Evolutionary conservation across 768 basidiomycete species (phyloP), one percentile per base, ranked within the genome.

Genomic region (Ephemerocybe angulata): DNA sequence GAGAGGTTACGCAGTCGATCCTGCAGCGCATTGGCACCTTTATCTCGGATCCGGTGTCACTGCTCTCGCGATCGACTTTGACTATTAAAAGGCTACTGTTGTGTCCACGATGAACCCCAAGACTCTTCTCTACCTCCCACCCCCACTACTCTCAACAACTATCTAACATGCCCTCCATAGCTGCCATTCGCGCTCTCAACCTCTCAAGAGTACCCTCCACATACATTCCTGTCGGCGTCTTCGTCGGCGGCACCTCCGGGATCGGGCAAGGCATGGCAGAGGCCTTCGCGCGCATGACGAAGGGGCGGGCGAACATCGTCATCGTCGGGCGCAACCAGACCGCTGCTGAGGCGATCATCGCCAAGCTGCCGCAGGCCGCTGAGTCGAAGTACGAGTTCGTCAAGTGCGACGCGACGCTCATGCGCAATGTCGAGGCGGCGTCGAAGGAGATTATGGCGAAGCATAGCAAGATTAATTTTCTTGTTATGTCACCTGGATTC

Each of bases 391-490:
- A 48, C 56, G 74, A 77, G 55, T 81, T 81, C 62, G 68, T 79
- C 24, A 62, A 70, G 53, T 77, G 76, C 65, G 79, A 81, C 57
- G 71, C 68, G 19, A 68, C 71, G 24, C 65, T 74, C 31, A 77
- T 81, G 75, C 69, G 67, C 64, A 76, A 79, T 56, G 67, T 80
- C 17, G 67, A 72, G 35, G 59, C 61, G 10, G 62, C 67, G 22
- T 65, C 72, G 21, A 55, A 62, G 27, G 66, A 70, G 19, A 70
- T 76, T 29, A 64, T 66, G 13, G 33, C 61, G 4, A 68, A 67
- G 6, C 46, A 78, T 19, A 68, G 71, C 3, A 81, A 76, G 60
- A 61, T 84, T 60, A 82, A 84, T 66, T 81, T 74, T 64, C 71
- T 82, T 35, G 69, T 79, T n/a, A 58, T 80, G 61, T 68, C 74